A percentile compares a stretch with the other conserved stretches of the same genome.
Evolutionary conservation across 192 early-diverging fungal species (phyloP).

Genomic region (Pilaira anomala): DNA sequence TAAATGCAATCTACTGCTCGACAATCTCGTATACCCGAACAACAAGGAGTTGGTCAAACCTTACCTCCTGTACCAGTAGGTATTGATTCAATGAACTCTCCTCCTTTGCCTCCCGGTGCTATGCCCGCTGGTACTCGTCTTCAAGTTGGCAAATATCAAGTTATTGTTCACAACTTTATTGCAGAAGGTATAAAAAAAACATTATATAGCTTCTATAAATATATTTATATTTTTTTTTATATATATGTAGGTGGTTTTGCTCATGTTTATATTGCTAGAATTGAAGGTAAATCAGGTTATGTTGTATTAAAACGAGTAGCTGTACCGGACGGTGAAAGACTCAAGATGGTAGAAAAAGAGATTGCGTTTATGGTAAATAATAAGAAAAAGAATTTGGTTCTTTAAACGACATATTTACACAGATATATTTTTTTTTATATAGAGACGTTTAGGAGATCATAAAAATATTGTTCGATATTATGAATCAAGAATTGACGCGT

Average conservation of each 20-base stretch:
- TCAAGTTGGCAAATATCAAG: slow-evolving; percentile 50
- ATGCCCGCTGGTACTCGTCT: slow-evolving; percentile 62
- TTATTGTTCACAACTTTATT: slow-evolving; percentile 70
- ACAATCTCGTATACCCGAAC: slow-evolving; percentile 35
- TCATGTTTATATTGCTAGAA: slow-evolving; percentile 80
- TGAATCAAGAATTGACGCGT: slow-evolving; percentile 61
- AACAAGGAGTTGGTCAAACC: slow-evolving; percentile 36
- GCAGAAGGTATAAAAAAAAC: slow-evolving; percentile 63
- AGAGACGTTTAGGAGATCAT: slow-evolving; percentile 71
- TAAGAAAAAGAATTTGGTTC: not conserved
- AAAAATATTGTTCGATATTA: slow-evolving; percentile 79
- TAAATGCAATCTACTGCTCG: slow-evolving; percentile 12
- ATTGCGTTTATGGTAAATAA: slow-evolving; percentile 71
- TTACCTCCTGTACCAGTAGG: slow-evolving; percentile 33
- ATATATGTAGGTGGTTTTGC: slow-evolving; percentile 74
- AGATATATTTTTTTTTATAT: slow-evolving; percentile 7
- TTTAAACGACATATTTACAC: not conserved
- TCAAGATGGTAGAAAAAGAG: slow-evolving; percentile 68
- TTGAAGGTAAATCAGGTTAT: slow-evolving; percentile 45
- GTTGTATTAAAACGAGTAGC: slow-evolving; percentile 84
- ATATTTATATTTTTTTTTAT: not conserved
- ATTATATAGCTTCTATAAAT: not conserved
- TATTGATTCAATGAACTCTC: slow-evolving; percentile 22
- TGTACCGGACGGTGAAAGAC: slow-evolving; percentile 61
- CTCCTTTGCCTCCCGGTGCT: slow-evolving; percentile 49